Evolutionary conservation across 192 early-diverging fungal species (phyloP).

Genomic region (Coemansia sp.): DNA sequence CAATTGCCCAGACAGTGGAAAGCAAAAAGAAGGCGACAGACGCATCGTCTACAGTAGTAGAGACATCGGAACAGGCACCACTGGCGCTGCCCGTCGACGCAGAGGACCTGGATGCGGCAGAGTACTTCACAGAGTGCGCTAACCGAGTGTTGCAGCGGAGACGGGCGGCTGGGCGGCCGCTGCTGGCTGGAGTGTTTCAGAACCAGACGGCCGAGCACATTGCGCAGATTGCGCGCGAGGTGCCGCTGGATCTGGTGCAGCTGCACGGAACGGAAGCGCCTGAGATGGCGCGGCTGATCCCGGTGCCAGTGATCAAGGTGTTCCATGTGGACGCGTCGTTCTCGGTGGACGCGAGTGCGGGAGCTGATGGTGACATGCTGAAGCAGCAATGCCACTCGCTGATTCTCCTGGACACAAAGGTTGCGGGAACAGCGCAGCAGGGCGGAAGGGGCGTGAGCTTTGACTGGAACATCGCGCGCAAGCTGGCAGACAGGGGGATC

Average conservation of each 20-base stretch:
- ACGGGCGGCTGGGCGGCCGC: constrained; percentile 58
- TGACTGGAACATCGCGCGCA: constrained; percentile 80
- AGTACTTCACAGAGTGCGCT: constrained; percentile 49
- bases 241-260: constrained; percentile 89
- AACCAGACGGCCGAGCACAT: constrained; percentile 83
- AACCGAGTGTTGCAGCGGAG: constrained; percentile 40
- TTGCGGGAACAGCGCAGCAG: constrained; percentile 57
- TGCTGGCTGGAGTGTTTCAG: constrained; percentile 92
- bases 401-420: constrained; percentile 66
- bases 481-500: constrained; percentile 57
- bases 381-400: constrained; percentile 28
- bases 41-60: constrained; percentile 5
- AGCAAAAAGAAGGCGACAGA: neutral
- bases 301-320: constrained; percentile 85
- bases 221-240: constrained; percentile 57
- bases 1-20: constrained; percentile 72
- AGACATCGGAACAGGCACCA: neutral
- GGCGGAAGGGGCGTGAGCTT: constrained; percentile 81
- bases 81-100: neutral
- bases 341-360: constrained; percentile 11
- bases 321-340: constrained; percentile 76
- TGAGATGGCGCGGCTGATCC: constrained; percentile 66
- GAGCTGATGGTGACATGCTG: constrained; percentile 7
- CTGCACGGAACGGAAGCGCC: constrained; percentile 82
- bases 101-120: neutral